Percentiles rank a stretch among this genome's conserved stretches.
Evolutionary conservation across 306 rosid species (phyloP).

Genomic region (Cucumis cinereus): DNA sequence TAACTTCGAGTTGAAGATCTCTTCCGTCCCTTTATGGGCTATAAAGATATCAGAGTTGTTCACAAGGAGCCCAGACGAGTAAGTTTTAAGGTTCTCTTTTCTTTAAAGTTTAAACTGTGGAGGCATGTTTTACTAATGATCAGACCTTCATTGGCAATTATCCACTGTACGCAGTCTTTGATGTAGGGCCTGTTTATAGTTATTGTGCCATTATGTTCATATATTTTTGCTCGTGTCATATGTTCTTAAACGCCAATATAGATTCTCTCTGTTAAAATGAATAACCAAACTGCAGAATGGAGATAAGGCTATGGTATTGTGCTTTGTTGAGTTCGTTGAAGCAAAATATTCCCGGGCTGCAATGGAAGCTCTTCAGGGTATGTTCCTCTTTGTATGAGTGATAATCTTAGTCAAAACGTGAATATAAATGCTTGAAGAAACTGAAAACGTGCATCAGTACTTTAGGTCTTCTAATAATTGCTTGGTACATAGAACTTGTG

Average conservation of each 20-base stretch:
- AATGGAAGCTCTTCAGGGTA: constrained; percentile 61
- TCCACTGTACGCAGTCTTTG: not conserved
- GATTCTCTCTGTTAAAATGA: constrained; percentile 11
- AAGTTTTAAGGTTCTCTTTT: constrained; percentile 20
- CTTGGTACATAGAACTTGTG: not conserved
- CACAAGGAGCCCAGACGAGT: constrained; percentile 85
- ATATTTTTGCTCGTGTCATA: not conserved
- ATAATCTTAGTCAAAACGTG: not conserved
- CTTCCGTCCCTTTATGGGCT: constrained; percentile 75
- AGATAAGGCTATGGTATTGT: constrained; percentile 55
- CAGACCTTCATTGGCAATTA: not conserved
- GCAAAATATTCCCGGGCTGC: constrained; percentile 54
- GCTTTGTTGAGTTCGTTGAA: constrained; percentile 67
- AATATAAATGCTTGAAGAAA: not conserved
- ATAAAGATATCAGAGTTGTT: constrained; percentile 52
- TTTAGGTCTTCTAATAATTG: not conserved
- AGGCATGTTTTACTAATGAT: not conserved
- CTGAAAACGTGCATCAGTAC: not conserved
- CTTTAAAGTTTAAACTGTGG: not conserved
- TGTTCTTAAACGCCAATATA: constrained; percentile 6
- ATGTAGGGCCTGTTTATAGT: not conserved
- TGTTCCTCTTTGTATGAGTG: not conserved
- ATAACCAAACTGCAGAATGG: constrained; percentile 41
- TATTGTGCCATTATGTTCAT: not conserved
- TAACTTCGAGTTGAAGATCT: constrained; percentile 43